Conservation (phyloP, 768 basidiomycete genomes). For the Fomitopsis pulvina region DNA sequence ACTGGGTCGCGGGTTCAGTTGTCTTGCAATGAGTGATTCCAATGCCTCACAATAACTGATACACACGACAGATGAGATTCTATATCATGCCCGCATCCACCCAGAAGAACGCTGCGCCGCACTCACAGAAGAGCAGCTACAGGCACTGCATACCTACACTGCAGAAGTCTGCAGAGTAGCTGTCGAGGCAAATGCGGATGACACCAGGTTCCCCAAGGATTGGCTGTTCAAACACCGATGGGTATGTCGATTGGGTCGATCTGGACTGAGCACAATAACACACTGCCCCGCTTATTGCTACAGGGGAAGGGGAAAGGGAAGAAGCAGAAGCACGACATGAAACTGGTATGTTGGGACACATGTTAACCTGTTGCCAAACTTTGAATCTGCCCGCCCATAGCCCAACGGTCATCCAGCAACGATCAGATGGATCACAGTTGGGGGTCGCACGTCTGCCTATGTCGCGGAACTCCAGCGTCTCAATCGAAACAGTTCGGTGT, state of each 20-base stretch:
- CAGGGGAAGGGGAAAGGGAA: conserved; percentile 49
- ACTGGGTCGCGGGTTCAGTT: conserved; percentile 68
- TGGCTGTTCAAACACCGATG: conserved; percentile 69
- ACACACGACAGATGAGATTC: conserved; percentile 47
- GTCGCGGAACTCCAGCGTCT: conserved; percentile 54
- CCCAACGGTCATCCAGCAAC: conserved; percentile 65
- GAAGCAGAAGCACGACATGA: conserved; percentile 39
- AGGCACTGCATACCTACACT: conserved; percentile 45
- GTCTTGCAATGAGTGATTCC: not conserved
- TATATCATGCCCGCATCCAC: conserved; percentile 69
- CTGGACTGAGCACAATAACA: too few species aligned
- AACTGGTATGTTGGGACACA: conserved; percentile 31
- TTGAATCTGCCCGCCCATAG: conserved; percentile 27
- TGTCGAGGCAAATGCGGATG: conserved; percentile 66
- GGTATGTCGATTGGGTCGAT: conserved; percentile 30
- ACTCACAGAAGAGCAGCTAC: conserved; percentile 42
- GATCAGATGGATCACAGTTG: conserved; percentile 68
- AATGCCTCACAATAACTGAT: not conserved
- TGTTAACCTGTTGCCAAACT: not conserved
- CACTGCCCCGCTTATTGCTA: not conserved
- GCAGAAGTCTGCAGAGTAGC: conserved; percentile 51
- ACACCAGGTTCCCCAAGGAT: conserved; percentile 54
- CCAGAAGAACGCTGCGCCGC: conserved; percentile 61
- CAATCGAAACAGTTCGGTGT: not conserved
- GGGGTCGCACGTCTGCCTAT: conserved; percentile 71